These are phyloP conservation scores for Malassezia slooffiae DNA, from an alignment of 1,284 basidiomycete genomes.

Conservation along the genomic window DNA sequence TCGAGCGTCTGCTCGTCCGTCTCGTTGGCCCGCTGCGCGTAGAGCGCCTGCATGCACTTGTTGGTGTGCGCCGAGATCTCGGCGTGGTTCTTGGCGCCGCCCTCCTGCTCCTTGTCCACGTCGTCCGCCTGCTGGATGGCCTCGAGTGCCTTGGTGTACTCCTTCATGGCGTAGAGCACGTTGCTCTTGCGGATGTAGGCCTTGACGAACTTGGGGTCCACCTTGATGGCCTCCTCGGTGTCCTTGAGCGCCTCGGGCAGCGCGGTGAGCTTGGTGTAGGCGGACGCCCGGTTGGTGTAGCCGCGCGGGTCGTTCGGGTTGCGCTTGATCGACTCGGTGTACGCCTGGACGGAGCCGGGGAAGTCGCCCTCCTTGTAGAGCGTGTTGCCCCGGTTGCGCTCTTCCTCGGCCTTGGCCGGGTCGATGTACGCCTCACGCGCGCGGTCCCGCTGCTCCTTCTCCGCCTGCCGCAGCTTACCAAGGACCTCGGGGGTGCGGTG, in stretches of 20 bases:
- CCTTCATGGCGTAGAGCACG: conserved; percentile 80
- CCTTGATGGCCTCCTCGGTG: conserved; percentile 79
- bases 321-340: conserved; percentile 92
- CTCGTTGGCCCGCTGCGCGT: conserved; percentile 70
- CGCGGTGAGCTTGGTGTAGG: conserved; percentile 88
- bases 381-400: conserved; percentile 81
- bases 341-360: conserved; percentile 79
- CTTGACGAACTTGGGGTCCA: conserved; percentile 66
- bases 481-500: conserved; percentile 90
- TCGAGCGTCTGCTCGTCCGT: conserved; percentile 83
- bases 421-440: conserved; percentile 78
- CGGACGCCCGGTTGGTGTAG: conserved; percentile 94
- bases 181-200: conserved; percentile 89
- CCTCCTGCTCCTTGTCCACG: conserved; percentile 24
- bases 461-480: conserved; percentile 64
- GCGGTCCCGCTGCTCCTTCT: conserved; percentile 66
- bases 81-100: conserved; percentile 22
- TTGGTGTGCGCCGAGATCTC: conserved; percentile 30
- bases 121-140: conserved; percentile 31
- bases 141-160: conserved; percentile 61
- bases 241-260: conserved; percentile 95
- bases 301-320: conserved; percentile 78
- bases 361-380: conserved; percentile 62
- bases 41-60: conserved; percentile 61
- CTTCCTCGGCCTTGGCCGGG: conserved; percentile 68